phyloP scores from a whole-genome alignment of 192 early-diverging fungal species.

The Linnemannia exigua region DNA sequence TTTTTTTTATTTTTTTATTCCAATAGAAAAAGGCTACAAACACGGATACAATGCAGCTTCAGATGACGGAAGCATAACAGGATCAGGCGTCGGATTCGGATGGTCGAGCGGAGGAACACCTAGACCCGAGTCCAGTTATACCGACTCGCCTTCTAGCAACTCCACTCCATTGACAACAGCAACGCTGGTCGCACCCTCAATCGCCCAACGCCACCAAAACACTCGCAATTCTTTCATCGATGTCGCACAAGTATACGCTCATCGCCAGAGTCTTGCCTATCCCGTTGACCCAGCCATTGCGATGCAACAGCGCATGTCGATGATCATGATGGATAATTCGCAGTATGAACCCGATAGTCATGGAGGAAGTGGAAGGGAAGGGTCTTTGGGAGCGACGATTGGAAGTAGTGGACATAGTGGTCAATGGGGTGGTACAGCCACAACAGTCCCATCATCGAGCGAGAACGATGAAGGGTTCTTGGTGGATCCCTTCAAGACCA shows the following conservation, averaged over 20 bases:
- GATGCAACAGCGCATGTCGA: not conserved
- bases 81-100: not conserved
- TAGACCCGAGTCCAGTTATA: not conserved
- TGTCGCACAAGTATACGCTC: slow-evolving; percentile 27
- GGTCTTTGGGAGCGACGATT: not conserved
- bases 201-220: not conserved
- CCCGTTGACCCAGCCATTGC: not conserved
- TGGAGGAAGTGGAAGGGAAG: not conserved
- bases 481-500: slow-evolving; percentile 38
- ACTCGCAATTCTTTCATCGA: slow-evolving; percentile 23
- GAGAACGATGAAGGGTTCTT: not conserved
- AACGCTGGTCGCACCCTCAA: not conserved
- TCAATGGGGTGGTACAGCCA: not conserved
- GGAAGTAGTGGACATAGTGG: not conserved
- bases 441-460: not conserved
- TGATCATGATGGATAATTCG: not conserved
- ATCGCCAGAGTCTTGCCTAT: slow-evolving; percentile 16
- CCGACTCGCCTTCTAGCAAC: not conserved
- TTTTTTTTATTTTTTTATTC: not conserved
- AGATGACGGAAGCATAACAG: slow-evolving; percentile 3
- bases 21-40: not conserved
- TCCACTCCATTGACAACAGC: not conserved
- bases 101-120: not conserved
- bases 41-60: not conserved
- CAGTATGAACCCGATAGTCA: not conserved